These are phyloP conservation scores for Phoenix roebelenii DNA, from an alignment of 176 grass and related monocot species.

Conservation along the genomic window DNA sequence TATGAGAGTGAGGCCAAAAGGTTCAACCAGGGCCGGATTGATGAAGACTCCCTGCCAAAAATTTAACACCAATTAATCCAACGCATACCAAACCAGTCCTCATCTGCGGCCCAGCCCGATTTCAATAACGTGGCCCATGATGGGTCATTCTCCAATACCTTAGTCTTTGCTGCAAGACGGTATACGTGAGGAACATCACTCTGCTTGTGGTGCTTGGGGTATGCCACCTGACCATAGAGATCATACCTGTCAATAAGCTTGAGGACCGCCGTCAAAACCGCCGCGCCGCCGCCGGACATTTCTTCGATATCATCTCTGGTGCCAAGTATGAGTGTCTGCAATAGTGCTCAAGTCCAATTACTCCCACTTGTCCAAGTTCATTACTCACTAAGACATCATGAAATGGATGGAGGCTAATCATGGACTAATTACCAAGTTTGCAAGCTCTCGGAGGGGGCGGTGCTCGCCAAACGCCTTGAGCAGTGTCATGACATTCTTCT, in stretches of 20 bases:
- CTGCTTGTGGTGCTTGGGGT: constrained; percentile 95
- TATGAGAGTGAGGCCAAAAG: constrained; percentile 87
- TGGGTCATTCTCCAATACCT: constrained; percentile 29
- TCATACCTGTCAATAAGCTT: constrained; percentile 85
- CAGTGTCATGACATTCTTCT: constrained; percentile 94
- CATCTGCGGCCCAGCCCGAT: too few species aligned
- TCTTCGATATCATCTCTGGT: constrained; percentile 96
- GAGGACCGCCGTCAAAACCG: constrained; percentile 62
- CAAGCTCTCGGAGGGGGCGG: constrained; percentile 65
- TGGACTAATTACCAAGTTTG: constrained; percentile 44
- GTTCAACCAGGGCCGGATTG: constrained; percentile 86
- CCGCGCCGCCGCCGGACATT: constrained; percentile 49
- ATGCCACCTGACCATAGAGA: constrained; percentile 87
- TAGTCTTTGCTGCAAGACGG: constrained; percentile 79
- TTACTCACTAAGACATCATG: too few species aligned
- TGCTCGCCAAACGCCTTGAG: constrained; percentile 93
- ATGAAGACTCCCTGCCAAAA: constrained; percentile 72
- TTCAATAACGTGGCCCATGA: too few species aligned
- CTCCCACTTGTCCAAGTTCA: background rate
- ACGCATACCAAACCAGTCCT: too few species aligned
- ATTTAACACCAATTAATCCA: too few species aligned
- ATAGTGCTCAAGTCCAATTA: background rate
- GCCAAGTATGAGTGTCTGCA: constrained; percentile 80
- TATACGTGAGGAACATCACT: constrained; percentile 82
- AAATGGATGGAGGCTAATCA: background rate